Evolutionary conservation across 2,329 filamentous ascomycete species (phyloP).

Genomic region (Chrysosporium queenslandicum): DNA sequence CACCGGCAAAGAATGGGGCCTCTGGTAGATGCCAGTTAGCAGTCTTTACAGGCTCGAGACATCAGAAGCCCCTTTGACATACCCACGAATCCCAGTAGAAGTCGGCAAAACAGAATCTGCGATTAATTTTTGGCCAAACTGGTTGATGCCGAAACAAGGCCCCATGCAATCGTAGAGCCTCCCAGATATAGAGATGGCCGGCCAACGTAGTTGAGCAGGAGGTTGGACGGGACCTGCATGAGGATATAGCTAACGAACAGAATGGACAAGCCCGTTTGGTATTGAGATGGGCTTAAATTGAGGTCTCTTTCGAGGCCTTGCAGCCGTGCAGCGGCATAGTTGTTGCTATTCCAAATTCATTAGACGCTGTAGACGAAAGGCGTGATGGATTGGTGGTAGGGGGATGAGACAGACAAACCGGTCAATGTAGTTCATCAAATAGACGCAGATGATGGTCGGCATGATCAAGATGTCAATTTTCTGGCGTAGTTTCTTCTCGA

Average conservation of each 20-base stretch:
- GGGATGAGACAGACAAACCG: conserved; percentile 25
- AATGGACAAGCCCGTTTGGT: conserved; percentile 36
- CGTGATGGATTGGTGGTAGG: neutral
- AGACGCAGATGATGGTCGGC: conserved; percentile 35
- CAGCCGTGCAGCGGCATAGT: conserved; percentile 38
- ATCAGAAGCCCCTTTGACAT: conserved; percentile 6
- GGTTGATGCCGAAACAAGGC: conserved; percentile 37
- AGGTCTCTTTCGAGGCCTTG: conserved; percentile 36
- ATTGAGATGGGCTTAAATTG: conserved; percentile 27
- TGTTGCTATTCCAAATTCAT: conserved; percentile 30
- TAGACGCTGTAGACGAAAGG: neutral
- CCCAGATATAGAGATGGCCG: conserved; percentile 37
- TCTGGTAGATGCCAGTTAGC: conserved; percentile 22
- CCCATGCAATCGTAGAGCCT: conserved; percentile 39
- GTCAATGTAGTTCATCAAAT: conserved; percentile 40
- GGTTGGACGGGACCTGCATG: conserved; percentile 41
- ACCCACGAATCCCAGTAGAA: conserved; percentile 37
- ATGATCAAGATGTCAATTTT: conserved; percentile 33
- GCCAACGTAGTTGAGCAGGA: conserved; percentile 37
- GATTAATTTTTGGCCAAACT: conserved; percentile 36
- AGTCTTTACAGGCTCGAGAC: conserved; percentile 5
- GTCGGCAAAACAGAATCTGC: conserved; percentile 37
- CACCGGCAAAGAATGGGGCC: conserved; percentile 40
- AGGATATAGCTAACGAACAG: conserved; percentile 39
- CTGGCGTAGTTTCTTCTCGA: conserved; percentile 31